Base-by-base conservation (phyloP, 2,329 filamentous ascomycete species). In the Aspergillus cejpii region DNA sequence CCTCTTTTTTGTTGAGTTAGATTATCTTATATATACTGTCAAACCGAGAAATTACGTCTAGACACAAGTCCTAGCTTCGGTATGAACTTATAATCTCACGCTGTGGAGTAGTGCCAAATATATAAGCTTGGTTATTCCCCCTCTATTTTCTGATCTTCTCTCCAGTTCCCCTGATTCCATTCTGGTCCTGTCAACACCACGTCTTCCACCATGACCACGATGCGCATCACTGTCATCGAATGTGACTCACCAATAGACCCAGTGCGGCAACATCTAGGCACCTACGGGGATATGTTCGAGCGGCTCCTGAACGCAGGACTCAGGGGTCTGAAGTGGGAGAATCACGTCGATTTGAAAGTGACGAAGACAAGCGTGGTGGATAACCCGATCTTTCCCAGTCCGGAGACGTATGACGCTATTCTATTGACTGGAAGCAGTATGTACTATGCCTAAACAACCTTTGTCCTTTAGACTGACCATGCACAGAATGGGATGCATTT, bases 401-500 rank as follows among this genome's bases (percentile, higher is more conserved):
- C 51, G 2, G 50, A 54, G 14, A 50, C 56, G 0, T 50, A 49
- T 14, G 61, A 64, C 36, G 56, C 57, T 1, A 26, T 64, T 10
- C 48, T 64, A 2, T 43, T 64, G 20, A 59, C 56, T 5, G 61
- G 61, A 38, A 63, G 59, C 45, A 64, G 61, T 64, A 55, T 15
- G 60, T 48, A n/a, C n/a, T n/a, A n/a, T n/a, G n/a, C n/a, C n/a
- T n/a, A n/a, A n/a, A n/a, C n/a, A n/a, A n/a, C n/a, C n/a, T n/a
- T n/a, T n/a, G n/a, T n/a, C n/a, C n/a, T n/a, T n/a, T n/a, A n/a
- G n/a, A n/a, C n/a, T n/a, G n/a, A n/a, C n/a, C n/a, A n/a, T n/a
- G n/a, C n/a, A n/a, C 33, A 63, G 61, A 61, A 43, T 53, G 62
- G 51, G 72, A 68, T 14, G 66, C 72, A 1, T 74, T 68, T 45